Evolutionary conservation across 2,329 filamentous ascomycete species (phyloP).

Genomic region (Fusarium sp.): DNA sequence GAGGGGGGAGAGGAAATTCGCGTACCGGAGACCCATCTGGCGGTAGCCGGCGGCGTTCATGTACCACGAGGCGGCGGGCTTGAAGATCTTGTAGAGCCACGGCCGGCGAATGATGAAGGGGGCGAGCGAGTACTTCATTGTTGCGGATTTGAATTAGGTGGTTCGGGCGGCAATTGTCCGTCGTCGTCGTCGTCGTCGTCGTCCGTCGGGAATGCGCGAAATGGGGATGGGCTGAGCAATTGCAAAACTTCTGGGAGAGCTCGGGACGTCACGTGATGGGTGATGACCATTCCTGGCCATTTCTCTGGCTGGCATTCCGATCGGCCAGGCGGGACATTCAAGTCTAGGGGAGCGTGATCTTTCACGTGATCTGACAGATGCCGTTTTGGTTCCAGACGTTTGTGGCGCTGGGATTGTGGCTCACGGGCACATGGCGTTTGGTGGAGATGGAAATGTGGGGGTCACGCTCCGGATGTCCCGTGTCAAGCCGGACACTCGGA

Average conservation of each 20-base stretch:
- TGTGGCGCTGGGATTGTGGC: slow-evolving; percentile 7
- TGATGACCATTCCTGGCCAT: slow-evolving; percentile 45
- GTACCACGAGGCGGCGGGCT: slow-evolving; percentile 91
- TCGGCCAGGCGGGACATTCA: slow-evolving; percentile 25
- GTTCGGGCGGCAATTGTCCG: slow-evolving; percentile 29
- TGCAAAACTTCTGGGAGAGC: slow-evolving; percentile 47
- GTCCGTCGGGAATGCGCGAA: slow-evolving; percentile 48
- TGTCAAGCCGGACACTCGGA: slow-evolving; percentile 39
- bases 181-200: slow-evolving; percentile 40
- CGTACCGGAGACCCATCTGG: slow-evolving; percentile 89
- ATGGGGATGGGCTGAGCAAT: slow-evolving; percentile 49
- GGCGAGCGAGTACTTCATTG: slow-evolving; percentile 78
- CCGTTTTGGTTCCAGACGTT: not conserved
- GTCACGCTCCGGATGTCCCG: slow-evolving; percentile 30
- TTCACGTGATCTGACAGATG: slow-evolving; percentile 16
- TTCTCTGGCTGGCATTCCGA: slow-evolving; percentile 34
- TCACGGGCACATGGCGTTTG: slow-evolving; percentile 9
- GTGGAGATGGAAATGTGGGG: slow-evolving; percentile 32
- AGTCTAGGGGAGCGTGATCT: not conserved
- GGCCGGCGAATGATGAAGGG: slow-evolving; percentile 85
- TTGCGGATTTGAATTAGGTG: slow-evolving; percentile 46
- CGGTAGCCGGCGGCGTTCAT: slow-evolving; percentile 89
- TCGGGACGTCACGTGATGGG: slow-evolving; percentile 50
- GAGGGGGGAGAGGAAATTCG: slow-evolving; percentile 28
- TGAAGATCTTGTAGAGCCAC: slow-evolving; percentile 82